Evolutionary conservation across 2,329 filamentous ascomycete genomes (phyloP).

Genomic region (Colletotrichum simmondsii): DNA sequence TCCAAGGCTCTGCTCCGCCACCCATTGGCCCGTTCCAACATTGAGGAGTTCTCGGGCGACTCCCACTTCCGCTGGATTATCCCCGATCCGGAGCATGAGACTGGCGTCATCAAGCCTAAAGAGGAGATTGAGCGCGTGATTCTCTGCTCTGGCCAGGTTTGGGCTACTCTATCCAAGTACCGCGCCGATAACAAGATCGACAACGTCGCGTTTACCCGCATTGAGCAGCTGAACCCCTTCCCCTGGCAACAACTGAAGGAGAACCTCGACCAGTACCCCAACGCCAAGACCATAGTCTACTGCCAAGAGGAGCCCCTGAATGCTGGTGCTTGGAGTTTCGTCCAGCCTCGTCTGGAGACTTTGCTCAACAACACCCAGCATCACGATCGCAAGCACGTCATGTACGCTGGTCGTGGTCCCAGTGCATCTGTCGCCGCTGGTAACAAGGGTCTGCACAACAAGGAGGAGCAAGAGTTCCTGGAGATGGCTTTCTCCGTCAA

Average conservation of each 20-base stretch:
- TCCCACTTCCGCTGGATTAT: conserved; percentile 98
- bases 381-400: conserved; percentile 94
- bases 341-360: conserved; percentile 97
- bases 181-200: conserved; percentile 87
- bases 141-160: conserved; percentile 95
- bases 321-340: conserved; percentile 95
- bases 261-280: conserved; percentile 96
- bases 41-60: conserved; percentile 91
- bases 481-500: conserved; percentile 72
- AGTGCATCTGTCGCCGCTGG: conserved; percentile 95
- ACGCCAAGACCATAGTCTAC: conserved; percentile 98
- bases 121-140: conserved; percentile 95
- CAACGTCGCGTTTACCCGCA: conserved; percentile 91
- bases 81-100: conserved; percentile 85
- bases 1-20: conserved; percentile 96
- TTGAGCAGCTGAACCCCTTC: conserved; percentile 99
- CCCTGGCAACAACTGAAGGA: conserved; percentile 97
- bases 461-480: conserved; percentile 91
- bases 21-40: conserved; percentile 86
- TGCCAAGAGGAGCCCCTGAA: conserved; percentile 98
- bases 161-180: conserved; percentile 89
- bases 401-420: conserved; percentile 95
- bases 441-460: conserved; percentile 86
- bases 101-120: conserved; percentile 77
- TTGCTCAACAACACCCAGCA: conserved; percentile 91